Evolutionary conservation across 306 rosid genomes (phyloP), one percentile per base, ranked within the genome.

Genomic region (Medicago ruthenica): DNA sequence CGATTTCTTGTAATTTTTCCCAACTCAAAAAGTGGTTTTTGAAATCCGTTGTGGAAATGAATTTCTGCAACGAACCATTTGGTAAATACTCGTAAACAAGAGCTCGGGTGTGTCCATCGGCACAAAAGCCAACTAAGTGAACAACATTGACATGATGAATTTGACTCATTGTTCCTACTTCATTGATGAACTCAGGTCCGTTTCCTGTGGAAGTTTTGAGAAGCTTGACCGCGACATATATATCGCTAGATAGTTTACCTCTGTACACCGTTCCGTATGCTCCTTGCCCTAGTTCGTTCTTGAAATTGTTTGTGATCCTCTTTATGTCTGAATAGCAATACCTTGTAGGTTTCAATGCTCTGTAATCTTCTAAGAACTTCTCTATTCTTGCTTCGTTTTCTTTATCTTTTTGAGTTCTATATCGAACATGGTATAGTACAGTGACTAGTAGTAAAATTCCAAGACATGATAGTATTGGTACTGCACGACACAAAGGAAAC

Each of bases 61-160:
- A 76, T 10, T 68, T 77, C 41, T 77, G 68, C 40, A 76, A 50
- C 1, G 80, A 76, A n/a, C 47, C 80, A 42, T 76, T 65, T 15
- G 74, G 73, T 4, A 76, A 76, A 15, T 51, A 76, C 18, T 65
- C 66, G 14, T 76, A 76, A 0, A 76, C 73, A 0, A 76, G 18
- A 8, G 73, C 80, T 6, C 80, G 45, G 0, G 21, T 57, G 4
- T 51, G 40, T 40, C 74, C 73, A 40, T 82, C 85, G 0, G 85
- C 85, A 6, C 85, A 82, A 2, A 65, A 82, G 1, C 85, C 85
- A 22, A 81, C 78, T 59, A 85, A 50, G 68, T 79, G 82, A 54
- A 69, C 82, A 54, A 85, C 80, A 15, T 82, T 77, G 44, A 85
- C 75, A 9, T 82, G 82, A 50, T 85, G 84, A 17, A 85, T 82